Conservation (phyloP, 2,329 filamentous ascomycete genomes). For the Iodosphaeria phyllophila region DNA sequence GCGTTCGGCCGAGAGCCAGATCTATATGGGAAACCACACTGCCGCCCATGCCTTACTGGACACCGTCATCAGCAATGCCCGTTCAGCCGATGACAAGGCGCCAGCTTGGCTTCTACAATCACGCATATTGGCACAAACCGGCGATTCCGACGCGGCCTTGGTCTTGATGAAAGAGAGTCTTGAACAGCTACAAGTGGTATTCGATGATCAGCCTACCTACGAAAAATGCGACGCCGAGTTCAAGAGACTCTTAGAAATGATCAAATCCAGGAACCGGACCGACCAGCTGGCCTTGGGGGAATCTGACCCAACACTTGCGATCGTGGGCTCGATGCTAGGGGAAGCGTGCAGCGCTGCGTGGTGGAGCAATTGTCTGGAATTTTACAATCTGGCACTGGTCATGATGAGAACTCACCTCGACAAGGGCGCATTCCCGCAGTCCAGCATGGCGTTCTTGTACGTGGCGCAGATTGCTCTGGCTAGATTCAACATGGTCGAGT, state of each 20-base stretch:
- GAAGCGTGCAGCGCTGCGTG: conserved; percentile 53
- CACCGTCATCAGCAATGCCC: conserved; percentile 51
- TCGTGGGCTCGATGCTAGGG: conserved; percentile 49
- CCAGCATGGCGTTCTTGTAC: conserved; percentile 48
- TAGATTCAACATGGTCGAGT: conserved; percentile 51
- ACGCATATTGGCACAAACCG: conserved; percentile 56
- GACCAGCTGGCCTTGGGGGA: conserved; percentile 23
- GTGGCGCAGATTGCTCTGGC: conserved; percentile 47
- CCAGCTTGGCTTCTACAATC: conserved; percentile 71
- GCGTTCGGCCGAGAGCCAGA: conserved; percentile 64
- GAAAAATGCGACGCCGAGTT: conserved; percentile 67
- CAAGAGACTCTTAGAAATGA: conserved; percentile 36
- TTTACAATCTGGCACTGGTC: conserved; percentile 50
- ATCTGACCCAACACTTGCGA: conserved; percentile 35
- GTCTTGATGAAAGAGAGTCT: conserved; percentile 53
- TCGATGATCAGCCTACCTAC: conserved; percentile 48
- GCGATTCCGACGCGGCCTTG: conserved; percentile 53
- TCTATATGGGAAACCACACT: conserved; percentile 55
- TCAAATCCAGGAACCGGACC: conserved; percentile 35
- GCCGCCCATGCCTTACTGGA: conserved; percentile 51
- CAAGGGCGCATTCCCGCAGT: conserved; percentile 48
- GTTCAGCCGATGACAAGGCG: conserved; percentile 59
- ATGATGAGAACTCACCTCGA: conserved; percentile 48
- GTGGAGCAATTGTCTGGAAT: conserved; percentile 55
- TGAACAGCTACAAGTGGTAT: conserved; percentile 43